Evolutionary conservation across 78 protist species (phyloP).

Genomic region (Thecamonas trahens): DNA sequence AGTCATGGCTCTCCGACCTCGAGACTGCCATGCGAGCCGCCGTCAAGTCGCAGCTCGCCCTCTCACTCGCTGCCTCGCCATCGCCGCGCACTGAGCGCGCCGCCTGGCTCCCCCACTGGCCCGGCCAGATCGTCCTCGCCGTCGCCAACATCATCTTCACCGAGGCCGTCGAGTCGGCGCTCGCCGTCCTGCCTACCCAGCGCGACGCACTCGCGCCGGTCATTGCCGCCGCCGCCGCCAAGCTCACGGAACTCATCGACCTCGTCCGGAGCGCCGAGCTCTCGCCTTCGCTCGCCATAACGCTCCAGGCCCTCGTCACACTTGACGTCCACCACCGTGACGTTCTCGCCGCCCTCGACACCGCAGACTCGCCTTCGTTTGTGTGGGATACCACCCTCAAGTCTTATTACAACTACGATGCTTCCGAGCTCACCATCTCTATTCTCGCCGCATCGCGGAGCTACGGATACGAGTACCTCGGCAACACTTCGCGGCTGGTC

Average conservation of each 20-base stretch:
- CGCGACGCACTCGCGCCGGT: neutral
- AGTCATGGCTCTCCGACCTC: slow-evolving; percentile 64
- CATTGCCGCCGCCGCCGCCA: slow-evolving; percentile 1
- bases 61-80: slow-evolving; percentile 4
- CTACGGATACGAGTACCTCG: slow-evolving; percentile 83
- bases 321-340: slow-evolving; percentile 79
- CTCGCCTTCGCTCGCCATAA: slow-evolving; percentile 14
- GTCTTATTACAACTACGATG: slow-evolving; percentile 53
- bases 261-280: slow-evolving; percentile 39
- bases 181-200: too few relatives aligned
- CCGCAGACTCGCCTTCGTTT: too few relatives aligned
- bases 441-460: slow-evolving; percentile 75
- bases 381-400: neutral
- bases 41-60: neutral
- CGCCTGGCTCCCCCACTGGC: slow-evolving; percentile 20
- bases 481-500: slow-evolving; percentile 70
- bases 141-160: slow-evolving; percentile 57
- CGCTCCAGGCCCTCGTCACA: slow-evolving; percentile 58
- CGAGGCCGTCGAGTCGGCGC: slow-evolving; percentile 45
- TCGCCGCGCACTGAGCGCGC: too few relatives aligned
- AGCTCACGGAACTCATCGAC: slow-evolving; percentile 16
- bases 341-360: slow-evolving; percentile 33
- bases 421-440: slow-evolving; percentile 46
- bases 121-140: slow-evolving; percentile 41
- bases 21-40: slow-evolving; percentile 46